These are phyloP conservation scores for Phalaenopsis hybrid DNA, from an alignment of 116 monocot genomes.

Conservation along the genomic window DNA sequence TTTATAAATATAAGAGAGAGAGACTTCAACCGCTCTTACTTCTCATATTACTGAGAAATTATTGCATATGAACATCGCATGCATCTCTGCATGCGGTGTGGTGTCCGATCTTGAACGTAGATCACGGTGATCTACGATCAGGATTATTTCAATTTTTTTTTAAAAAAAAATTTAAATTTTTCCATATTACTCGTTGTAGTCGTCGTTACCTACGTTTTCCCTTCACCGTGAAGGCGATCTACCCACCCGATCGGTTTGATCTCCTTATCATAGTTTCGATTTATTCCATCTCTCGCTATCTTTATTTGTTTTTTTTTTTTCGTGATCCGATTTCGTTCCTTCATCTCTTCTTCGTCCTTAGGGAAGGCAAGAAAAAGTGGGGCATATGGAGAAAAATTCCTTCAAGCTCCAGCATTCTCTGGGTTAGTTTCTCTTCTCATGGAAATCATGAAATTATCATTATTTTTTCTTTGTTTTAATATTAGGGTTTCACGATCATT, in stretches of 20 bases:
- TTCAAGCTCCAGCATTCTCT: conserved; percentile 1
- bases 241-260: neutral
- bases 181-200: too few relatives aligned
- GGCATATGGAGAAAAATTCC: neutral
- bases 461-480: too few relatives aligned
- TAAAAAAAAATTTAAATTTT: too few relatives aligned
- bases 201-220: neutral
- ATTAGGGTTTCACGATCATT: neutral
- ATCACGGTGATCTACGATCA: too few relatives aligned
- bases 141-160: too few relatives aligned
- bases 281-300: neutral
- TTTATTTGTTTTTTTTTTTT: neutral
- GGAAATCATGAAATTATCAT: neutral
- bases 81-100: too few relatives aligned
- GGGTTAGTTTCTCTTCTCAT: neutral
- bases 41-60: too few relatives aligned
- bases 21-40: too few relatives aligned
- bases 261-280: neutral
- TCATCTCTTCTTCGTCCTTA: neutral
- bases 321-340: neutral
- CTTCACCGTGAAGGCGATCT: neutral
- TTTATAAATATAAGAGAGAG: too few relatives aligned
- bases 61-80: too few relatives aligned
- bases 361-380: neutral
- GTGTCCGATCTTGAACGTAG: too few relatives aligned